Base-by-base conservation (phyloP, 345 rosid genomes). In the Euphorbia lathyris region DNA sequence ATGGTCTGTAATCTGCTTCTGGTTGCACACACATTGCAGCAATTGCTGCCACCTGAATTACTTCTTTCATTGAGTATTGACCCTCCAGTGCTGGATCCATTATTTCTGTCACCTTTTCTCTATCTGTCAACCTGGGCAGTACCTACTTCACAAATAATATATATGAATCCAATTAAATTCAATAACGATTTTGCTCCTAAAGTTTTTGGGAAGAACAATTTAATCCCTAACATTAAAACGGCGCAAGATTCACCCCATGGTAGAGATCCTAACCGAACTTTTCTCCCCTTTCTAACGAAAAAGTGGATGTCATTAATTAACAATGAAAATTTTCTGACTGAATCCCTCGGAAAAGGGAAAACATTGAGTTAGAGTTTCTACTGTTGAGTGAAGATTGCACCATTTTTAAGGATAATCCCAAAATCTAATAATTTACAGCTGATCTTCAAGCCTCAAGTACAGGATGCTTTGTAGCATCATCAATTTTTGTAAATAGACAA, bases 11-110 rank as follows among this genome's bases (percentile, higher is more conserved):
- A 74, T 91, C 97, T 8, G 96, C 86, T 77, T 90, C 93, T 14
- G 86, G 91, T 74, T 91, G 93, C 71, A 90, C 99, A 55, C 97
- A 95, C 97, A 95, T 90, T 62, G 96, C 93, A 43, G 99, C 96
- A 60, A 95, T 90, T 9, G 98, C 97, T 9, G 97, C 97, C 67
- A 95, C 99, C 63, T 90, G 97, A 80, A 90, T 75, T 3, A 85
- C 93, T 40, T 95, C 96, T 81, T 90, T 91, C 80, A 87, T 78
- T 0, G 88, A 81, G 88, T 87, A 94, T 53, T 88, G 97, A 65
- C 93, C 87, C 75, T 82, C 90, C 23, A 91, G 75, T 47, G 88
- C 82, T 11, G 96, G 97, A 87, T 91, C 97, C 96, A 91, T 88
- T 38, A 90, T 92, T 71, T 85, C 82, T 70, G 80, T 70, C n/a